Conservation (phyloP, 129 eudicot species). For the Pittosporum tobira region DNA sequence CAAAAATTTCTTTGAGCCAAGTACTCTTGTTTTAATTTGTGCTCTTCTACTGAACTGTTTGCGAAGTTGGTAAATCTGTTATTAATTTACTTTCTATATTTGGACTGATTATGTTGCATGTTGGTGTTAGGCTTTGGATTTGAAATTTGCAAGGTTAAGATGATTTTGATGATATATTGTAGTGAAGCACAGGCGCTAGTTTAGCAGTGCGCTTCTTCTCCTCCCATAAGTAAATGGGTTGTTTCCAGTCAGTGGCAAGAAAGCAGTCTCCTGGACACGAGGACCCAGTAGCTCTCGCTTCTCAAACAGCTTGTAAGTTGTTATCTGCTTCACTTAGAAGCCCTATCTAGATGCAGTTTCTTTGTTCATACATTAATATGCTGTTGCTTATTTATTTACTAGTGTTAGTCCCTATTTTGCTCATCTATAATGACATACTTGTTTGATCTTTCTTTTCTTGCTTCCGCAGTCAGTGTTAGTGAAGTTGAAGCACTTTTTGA, state of each 20-base stretch:
- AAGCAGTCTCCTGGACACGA: slow-evolving; percentile 73
- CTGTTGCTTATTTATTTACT: background rate
- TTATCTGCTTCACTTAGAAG: background rate
- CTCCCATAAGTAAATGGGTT: slow-evolving; percentile 61
- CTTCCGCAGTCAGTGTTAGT: slow-evolving; percentile 80
- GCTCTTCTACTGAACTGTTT: background rate
- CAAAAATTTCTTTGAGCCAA: background rate
- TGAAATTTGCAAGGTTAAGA: slow-evolving; percentile 52
- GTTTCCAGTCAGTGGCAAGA: slow-evolving; percentile 61
- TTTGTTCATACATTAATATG: background rate
- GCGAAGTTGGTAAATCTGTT: slow-evolving; percentile 1
- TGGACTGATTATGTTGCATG: slow-evolving; percentile 17
- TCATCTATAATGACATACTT: background rate
- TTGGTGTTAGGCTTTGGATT: slow-evolving; percentile 24
- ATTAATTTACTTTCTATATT: background rate
- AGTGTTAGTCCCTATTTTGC: background rate
- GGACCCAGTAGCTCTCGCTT: slow-evolving; percentile 77
- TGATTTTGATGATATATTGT: slow-evolving; percentile 46
- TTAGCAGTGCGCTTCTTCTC: slow-evolving; percentile 32
- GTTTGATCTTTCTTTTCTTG: background rate
- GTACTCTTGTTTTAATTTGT: background rate
- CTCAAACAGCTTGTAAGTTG: slow-evolving; percentile 97
- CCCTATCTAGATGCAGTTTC: background rate
- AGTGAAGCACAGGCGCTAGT: slow-evolving; percentile 36
- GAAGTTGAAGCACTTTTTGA: slow-evolving; percentile 99